Conservation (phyloP, 2,329 filamentous ascomycete genomes). For the Cercospora sojina region DNA sequence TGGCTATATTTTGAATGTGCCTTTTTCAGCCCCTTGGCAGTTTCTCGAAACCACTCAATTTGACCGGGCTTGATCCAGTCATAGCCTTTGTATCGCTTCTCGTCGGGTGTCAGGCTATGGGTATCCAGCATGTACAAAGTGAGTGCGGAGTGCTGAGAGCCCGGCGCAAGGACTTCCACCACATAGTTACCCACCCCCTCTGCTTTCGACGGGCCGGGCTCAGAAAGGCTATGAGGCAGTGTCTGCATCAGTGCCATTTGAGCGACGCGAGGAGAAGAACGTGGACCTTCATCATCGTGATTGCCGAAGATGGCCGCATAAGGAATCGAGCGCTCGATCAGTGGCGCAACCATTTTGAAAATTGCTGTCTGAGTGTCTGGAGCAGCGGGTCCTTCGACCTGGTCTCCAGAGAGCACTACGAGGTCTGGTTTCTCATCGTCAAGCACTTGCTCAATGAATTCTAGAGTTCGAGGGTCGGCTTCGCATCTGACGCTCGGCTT, state of each 20-base stretch:
- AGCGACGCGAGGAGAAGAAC: conserved; percentile 63
- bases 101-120: conserved; percentile 87
- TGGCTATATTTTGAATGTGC: conserved; percentile 73
- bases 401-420: conserved; percentile 87
- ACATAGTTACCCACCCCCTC: conserved; percentile 95
- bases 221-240: conserved; percentile 85
- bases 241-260: conserved; percentile 86
- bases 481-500: conserved; percentile 62
- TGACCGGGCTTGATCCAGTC: conserved; percentile 96
- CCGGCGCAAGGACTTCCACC: conserved; percentile 81
- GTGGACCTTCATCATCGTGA: conserved; percentile 80
- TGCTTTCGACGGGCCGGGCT: conserved; percentile 75
- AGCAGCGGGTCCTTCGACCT: conserved; percentile 90
- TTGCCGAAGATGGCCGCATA: conserved; percentile 96
- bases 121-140: conserved; percentile 95
- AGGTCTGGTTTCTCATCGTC: conserved; percentile 93
- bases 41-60: conserved; percentile 89
- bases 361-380: conserved; percentile 90
- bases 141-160: conserved; percentile 82
- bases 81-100: conserved; percentile 84
- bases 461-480: conserved; percentile 85
- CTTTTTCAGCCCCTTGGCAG: conserved; percentile 69
- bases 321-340: conserved; percentile 84
- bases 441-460: conserved; percentile 79
- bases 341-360: conserved; percentile 84